Conservation (phyloP, 495 filamentous ascomycete genomes). For the Xylaria acuta region DNA sequence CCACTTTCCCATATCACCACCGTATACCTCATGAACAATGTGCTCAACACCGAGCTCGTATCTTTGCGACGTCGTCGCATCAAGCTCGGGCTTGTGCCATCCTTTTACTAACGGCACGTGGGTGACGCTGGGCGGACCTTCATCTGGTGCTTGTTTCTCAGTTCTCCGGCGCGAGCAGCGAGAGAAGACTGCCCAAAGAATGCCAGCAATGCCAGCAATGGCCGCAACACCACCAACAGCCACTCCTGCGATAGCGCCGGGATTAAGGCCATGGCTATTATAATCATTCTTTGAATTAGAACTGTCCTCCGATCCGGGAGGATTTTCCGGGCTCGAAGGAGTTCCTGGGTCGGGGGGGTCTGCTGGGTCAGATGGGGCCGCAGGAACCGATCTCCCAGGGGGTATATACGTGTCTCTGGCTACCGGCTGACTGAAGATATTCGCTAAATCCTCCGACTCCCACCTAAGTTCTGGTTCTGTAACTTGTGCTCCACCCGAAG, state of each 20-base stretch:
- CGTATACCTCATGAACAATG: constrained; percentile 1
- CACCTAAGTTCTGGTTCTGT: constrained; percentile 25
- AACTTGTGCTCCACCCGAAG: constrained; percentile 18
- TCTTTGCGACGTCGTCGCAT: neutral
- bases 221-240: constrained; percentile 35
- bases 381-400: neutral
- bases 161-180: neutral
- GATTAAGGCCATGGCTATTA: constrained; percentile 12
- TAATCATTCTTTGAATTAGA: neutral
- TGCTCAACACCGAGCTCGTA: neutral
- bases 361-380: neutral
- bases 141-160: neutral
- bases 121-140: neutral
- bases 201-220: constrained; percentile 28
- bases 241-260: neutral
- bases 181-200: neutral
- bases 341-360: neutral
- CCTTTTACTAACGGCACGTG: neutral
- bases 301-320: neutral
- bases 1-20: neutral
- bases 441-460: constrained; percentile 30
- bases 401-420: constrained; percentile 22
- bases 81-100: constrained; percentile 6
- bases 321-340: neutral
- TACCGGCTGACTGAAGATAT: constrained; percentile 23